Evolutionary conservation across 148 eudicot genomes (phyloP).

Genomic region (Pouteria glomerata): DNA sequence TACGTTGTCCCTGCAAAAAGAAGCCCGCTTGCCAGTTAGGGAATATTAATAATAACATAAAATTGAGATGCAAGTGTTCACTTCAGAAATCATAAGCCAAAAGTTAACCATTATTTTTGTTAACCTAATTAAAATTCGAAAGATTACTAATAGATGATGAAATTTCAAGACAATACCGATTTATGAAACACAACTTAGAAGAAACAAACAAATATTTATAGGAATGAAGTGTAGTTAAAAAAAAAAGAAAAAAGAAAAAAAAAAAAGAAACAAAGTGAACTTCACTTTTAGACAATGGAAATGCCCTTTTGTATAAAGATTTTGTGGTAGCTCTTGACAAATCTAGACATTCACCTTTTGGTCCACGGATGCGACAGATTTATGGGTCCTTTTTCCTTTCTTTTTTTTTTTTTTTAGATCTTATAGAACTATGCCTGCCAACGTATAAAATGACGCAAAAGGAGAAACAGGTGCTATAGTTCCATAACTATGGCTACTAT

Average conservation of each 20-base stretch:
- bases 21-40: neutral
- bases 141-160: neutral
- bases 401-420: no score
- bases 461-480: no score
- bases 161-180: neutral
- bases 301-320: no score
- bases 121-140: neutral
- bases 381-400: neutral
- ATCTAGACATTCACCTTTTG: neutral
- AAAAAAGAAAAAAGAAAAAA: no score
- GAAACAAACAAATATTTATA: no score
- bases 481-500: no score
- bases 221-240: no score
- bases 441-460: no score
- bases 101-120: neutral
- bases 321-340: neutral
- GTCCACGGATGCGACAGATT: neutral
- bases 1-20: slow-evolving; percentile 73
- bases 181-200: neutral
- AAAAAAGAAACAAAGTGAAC: no score
- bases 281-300: neutral
- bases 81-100: neutral
- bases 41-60: neutral
- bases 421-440: no score
- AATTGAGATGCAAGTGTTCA: neutral